Percentiles rank a stretch among this genome's conserved stretches.
These are phyloP conservation scores for Coffea eugenioides DNA, from an alignment of 257 asterid species.

Conservation along the genomic window DNA sequence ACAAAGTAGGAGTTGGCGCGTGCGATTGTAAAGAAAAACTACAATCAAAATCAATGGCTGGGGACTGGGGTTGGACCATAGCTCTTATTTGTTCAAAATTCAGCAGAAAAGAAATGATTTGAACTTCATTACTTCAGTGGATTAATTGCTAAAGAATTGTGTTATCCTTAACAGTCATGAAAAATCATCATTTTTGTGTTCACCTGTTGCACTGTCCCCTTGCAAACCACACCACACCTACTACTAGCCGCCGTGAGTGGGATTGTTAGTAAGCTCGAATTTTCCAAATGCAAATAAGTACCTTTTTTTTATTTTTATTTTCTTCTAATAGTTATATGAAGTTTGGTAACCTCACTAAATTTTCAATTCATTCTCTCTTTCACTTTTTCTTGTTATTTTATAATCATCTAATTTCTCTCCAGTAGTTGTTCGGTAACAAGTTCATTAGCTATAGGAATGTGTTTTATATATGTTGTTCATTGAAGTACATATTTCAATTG, in stretches of 20 bases:
- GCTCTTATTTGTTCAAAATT: background rate
- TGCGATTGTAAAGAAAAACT: background rate
- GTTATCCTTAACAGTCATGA: background rate
- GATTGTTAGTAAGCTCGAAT: background rate
- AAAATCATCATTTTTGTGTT: constrained; percentile 8
- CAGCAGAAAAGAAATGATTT: background rate
- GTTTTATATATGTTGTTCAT: too few species aligned
- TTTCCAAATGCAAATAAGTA: background rate
- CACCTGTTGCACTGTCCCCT: constrained; percentile 5
- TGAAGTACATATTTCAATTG: too few species aligned
- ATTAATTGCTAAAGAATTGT: too few species aligned
- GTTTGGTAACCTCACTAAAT: too few species aligned
- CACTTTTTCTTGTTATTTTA: too few species aligned
- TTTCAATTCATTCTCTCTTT: too few species aligned
- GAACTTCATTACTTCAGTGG: background rate
- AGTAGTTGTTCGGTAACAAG: too few species aligned
- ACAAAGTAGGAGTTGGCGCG: background rate
- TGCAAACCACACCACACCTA: constrained; percentile 10
- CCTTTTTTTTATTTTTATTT: background rate
- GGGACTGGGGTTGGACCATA: background rate
- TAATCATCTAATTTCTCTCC: too few species aligned
- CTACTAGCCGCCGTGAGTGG: background rate
- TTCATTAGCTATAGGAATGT: too few species aligned
- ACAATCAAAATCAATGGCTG: too few species aligned
- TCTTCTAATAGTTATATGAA: too few species aligned